Evolutionary conservation across 768 basidiomycete species (phyloP).

Genomic region (Trametes coccinea): DNA sequence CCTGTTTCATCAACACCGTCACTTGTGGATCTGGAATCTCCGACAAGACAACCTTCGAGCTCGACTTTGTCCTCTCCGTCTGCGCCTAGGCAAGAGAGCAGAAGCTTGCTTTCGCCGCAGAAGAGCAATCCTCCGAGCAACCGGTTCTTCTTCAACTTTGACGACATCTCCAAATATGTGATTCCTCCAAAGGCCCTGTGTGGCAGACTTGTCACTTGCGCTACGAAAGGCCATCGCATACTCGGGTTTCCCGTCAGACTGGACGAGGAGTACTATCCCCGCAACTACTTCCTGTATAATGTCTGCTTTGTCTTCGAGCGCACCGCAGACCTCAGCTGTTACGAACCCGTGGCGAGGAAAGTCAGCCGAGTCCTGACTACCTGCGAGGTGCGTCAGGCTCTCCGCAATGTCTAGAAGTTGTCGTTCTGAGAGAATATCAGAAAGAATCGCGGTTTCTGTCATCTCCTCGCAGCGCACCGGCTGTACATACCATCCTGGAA

Average conservation of each 20-base stretch:
- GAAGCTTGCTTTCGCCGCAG: constrained; percentile 35
- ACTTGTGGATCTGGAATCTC: constrained; percentile 32
- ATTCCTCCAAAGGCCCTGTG: constrained; percentile 87
- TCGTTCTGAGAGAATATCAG: constrained; percentile 37
- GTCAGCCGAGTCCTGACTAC: constrained; percentile 84
- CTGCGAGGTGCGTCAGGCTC: constrained; percentile 70
- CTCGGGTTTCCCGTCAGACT: constrained; percentile 90
- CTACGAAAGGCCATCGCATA: constrained; percentile 79
- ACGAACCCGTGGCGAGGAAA: constrained; percentile 95
- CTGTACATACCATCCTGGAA: constrained; percentile 84
- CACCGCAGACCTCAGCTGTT: constrained; percentile 88
- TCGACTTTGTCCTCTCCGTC: constrained; percentile 50
- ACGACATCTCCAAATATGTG: constrained; percentile 90
- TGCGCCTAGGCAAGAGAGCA: constrained; percentile 44
- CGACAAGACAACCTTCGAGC: constrained; percentile 53
- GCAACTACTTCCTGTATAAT: constrained; percentile 92
- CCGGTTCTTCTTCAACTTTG: constrained; percentile 78
- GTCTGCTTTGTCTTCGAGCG: constrained; percentile 96
- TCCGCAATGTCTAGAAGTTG: no score
- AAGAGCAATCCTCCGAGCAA: constrained; percentile 36
- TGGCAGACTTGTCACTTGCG: constrained; percentile 84
- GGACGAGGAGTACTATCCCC: constrained; percentile 61
- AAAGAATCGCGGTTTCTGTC: constrained; percentile 91
- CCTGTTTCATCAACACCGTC: constrained; percentile 34
- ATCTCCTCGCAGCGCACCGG: constrained; percentile 60